A percentile compares a stretch with the other conserved stretches of the same genome.
These are phyloP conservation scores for Pseudogymnoascus sp. DNA, from an alignment of 2,329 filamentous ascomycete genomes.

Conservation along the genomic window DNA sequence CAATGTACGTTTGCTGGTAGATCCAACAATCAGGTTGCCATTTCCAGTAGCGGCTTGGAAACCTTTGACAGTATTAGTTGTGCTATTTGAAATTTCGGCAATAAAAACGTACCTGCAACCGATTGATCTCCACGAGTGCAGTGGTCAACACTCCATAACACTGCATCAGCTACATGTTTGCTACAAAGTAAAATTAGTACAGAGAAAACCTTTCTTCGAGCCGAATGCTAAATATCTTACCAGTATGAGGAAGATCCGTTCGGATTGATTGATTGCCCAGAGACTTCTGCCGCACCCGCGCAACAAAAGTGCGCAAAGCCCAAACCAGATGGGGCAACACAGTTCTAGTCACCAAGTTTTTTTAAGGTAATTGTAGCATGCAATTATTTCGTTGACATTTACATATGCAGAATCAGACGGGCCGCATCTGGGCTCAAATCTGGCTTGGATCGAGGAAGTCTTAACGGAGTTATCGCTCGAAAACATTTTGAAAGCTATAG, in stretches of 20 bases:
- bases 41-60: background rate
- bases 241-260: background rate
- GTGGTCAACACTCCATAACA: background rate
- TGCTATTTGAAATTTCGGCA: background rate
- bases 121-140: background rate
- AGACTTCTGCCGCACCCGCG: background rate
- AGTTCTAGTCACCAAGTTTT: background rate
- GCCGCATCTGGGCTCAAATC: background rate
- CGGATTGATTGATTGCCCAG: background rate
- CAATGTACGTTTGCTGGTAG: background rate
- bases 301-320: background rate
- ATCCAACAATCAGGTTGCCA: background rate
- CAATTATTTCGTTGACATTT: background rate
- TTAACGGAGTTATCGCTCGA: background rate
- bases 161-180: background rate
- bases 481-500: background rate
- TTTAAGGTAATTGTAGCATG: constrained; percentile 1
- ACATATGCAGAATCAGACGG: background rate
- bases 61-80: background rate
- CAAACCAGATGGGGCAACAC: background rate
- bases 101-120: background rate
- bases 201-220: background rate
- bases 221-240: background rate
- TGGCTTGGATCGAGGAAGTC: background rate
- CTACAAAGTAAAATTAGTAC: background rate